Evolutionary conservation across 768 basidiomycete genomes (phyloP), one percentile per base, ranked within the genome.

Genomic region (Chlorophyllum brunneum): DNA sequence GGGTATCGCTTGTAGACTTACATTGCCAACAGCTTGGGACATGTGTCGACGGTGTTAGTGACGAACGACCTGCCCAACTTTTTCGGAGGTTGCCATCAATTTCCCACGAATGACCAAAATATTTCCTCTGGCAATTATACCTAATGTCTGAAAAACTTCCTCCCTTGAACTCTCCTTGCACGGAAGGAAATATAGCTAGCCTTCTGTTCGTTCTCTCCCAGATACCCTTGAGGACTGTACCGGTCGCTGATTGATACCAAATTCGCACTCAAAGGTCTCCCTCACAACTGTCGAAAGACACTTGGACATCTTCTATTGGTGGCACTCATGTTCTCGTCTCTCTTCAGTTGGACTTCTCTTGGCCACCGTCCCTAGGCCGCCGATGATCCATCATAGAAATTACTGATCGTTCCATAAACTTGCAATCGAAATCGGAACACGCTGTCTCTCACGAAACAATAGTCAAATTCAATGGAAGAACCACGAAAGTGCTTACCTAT

Each of bases 11-110:
- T 29, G 36, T 18, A 47, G n/a, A 71, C 80, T 27, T 71, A 89
- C 89, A 64, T 89, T 92, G 65, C 89, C 89, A 39, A 90, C 75
- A 41, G 80, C 80, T 68, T 92, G 89, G 40, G 90, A 92, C 89
- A 92, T 92, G 7, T 38, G 43, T 57, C 55, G 54, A 55, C 37
- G 54, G 33, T 42, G 55, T 39, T 13, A 1, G 3, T 3, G 24
- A 7, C 41, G 8, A n/a, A 20, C 8, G 29, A 40, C n/a, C 27
- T 33, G 10, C 27, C 13, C 13, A 22, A 39, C 44, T 43, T 53
- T 52, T 53, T 53, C 36, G 44, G 26, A 45, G 26, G 18, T 3
- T 24, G n/a, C 18, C 51, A 53, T 53, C 43, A 53, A 30, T 38
- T 53, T 53, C 51, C 43, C 51, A 53, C 51, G 51, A 38, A 34